phyloP scores from a whole-genome alignment of 2,329 filamentous ascomycete genomes.

The Apiospora malaysiana region DNA sequence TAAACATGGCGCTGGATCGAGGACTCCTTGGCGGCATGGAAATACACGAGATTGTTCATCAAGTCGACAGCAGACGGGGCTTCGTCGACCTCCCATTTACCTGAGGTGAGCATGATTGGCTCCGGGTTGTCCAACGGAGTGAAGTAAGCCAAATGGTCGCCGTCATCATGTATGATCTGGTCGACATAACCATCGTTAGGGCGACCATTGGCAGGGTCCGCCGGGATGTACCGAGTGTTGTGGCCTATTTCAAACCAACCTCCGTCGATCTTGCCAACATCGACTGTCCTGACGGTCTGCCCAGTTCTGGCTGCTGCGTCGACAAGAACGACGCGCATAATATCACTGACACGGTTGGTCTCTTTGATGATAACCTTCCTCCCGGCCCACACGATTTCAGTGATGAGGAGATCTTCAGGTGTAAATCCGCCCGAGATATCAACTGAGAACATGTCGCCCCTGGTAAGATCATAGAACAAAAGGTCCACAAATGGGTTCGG shows the following conservation, averaged over 20 bases:
- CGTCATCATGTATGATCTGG: constrained; percentile 82
- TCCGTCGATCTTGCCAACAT: constrained; percentile 86
- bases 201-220: constrained; percentile 77
- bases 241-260: constrained; percentile 98
- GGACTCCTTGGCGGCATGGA: constrained; percentile 83
- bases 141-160: constrained; percentile 94
- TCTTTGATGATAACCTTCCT: constrained; percentile 85
- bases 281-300: constrained; percentile 77
- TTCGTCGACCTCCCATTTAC: constrained; percentile 88
- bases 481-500: constrained; percentile 91
- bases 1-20: constrained; percentile 93
- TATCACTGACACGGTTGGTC: constrained; percentile 91
- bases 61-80: constrained; percentile 87
- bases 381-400: constrained; percentile 90
- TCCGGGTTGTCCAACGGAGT: constrained; percentile 81
- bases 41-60: constrained; percentile 87
- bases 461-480: constrained; percentile 84
- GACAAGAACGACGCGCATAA: constrained; percentile 86
- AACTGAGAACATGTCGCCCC: constrained; percentile 80
- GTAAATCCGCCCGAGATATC: constrained; percentile 77
- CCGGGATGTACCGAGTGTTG: constrained; percentile 83
- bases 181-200: constrained; percentile 91
- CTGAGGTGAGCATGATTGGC: constrained; percentile 86
- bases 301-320: constrained; percentile 77
- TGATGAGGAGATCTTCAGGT: constrained; percentile 86